phyloP scores from a whole-genome alignment of 1,139 yeast species.

The Petasospora rhodanensis region DNA sequence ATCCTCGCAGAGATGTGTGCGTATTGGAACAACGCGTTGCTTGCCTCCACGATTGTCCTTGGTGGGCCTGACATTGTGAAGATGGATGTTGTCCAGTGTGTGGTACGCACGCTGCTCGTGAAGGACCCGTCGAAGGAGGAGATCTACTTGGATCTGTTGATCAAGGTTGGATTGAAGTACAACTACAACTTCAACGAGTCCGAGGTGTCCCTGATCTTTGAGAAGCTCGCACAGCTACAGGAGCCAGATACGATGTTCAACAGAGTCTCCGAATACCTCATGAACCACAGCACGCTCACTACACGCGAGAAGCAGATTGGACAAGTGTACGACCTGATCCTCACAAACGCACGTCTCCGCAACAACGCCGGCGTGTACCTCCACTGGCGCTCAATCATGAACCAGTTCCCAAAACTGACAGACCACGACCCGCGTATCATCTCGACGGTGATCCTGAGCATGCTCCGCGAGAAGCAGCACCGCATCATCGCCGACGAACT shows the following conservation, averaged over 20 bases:
- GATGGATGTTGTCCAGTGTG: neutral
- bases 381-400: slow-evolving; percentile 18
- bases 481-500: slow-evolving; percentile 29
- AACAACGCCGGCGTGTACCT: slow-evolving; percentile 23
- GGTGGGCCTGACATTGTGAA: slow-evolving; percentile 3
- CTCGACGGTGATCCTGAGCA: slow-evolving; percentile 29
- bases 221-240: slow-evolving; percentile 5
- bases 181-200: slow-evolving; percentile 12
- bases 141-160: slow-evolving; percentile 13
- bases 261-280: slow-evolving; percentile 4
- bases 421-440: slow-evolving; percentile 28
- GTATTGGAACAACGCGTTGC: slow-evolving; percentile 11
- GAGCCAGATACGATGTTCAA: slow-evolving; percentile 4
- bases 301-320: slow-evolving; percentile 6
- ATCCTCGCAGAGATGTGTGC: slow-evolving; percentile 9
- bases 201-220: slow-evolving; percentile 10
- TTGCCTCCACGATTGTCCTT: slow-evolving; percentile 9
- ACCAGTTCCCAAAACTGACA: slow-evolving; percentile 15
- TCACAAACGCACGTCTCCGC: slow-evolving; percentile 20
- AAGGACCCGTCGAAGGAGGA: slow-evolving; percentile 22
- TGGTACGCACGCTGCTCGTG: slow-evolving; percentile 12
- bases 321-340: slow-evolving; percentile 23
- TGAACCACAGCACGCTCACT: slow-evolving; percentile 4
- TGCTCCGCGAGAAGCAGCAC: slow-evolving; percentile 32
- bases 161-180: slow-evolving; percentile 11